Evolutionary conservation across 2,329 filamentous ascomycete species (phyloP).

Genomic region (Lizonia empirigonia): DNA sequence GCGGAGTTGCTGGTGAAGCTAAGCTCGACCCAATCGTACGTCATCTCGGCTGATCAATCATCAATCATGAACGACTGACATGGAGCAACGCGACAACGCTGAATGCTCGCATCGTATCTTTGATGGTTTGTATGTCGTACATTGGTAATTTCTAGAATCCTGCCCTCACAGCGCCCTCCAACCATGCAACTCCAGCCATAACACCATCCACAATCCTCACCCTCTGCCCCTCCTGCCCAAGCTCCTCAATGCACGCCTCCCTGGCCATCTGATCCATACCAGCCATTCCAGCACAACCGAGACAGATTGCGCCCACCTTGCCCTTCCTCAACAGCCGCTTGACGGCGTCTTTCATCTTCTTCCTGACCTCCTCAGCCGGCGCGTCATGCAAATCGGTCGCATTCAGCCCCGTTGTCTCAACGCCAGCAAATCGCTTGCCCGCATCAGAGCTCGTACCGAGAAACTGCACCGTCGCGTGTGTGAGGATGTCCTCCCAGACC

Average conservation of each 20-base stretch:
- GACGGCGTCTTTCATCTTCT: constrained; percentile 72
- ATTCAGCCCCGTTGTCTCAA: constrained; percentile 79
- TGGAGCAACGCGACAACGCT: not conserved
- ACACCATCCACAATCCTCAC: constrained; percentile 82
- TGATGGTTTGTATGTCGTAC: not conserved
- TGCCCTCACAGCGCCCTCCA: constrained; percentile 58
- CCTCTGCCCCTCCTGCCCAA: constrained; percentile 64
- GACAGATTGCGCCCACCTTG: constrained; percentile 70
- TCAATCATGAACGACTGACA: not conserved
- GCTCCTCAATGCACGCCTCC: constrained; percentile 67
- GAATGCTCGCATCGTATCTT: not conserved
- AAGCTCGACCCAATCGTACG: constrained; percentile 3
- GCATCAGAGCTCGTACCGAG: constrained; percentile 58
- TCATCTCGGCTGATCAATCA: constrained; percentile 4
- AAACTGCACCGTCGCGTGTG: constrained; percentile 66
- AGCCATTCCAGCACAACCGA: constrained; percentile 92
- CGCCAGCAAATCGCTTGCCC: constrained; percentile 70
- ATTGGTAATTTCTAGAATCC: constrained; percentile 30
- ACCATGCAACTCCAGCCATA: constrained; percentile 68
- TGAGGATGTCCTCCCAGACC: constrained; percentile 79
- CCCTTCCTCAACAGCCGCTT: constrained; percentile 64
- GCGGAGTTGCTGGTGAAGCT: not conserved
- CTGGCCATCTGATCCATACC: constrained; percentile 80
- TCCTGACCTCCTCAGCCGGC: constrained; percentile 66
- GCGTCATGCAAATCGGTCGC: constrained; percentile 79